Base-by-base conservation (phyloP, 2,329 filamentous ascomycete genomes). In the Cadophora gregata region DNA sequence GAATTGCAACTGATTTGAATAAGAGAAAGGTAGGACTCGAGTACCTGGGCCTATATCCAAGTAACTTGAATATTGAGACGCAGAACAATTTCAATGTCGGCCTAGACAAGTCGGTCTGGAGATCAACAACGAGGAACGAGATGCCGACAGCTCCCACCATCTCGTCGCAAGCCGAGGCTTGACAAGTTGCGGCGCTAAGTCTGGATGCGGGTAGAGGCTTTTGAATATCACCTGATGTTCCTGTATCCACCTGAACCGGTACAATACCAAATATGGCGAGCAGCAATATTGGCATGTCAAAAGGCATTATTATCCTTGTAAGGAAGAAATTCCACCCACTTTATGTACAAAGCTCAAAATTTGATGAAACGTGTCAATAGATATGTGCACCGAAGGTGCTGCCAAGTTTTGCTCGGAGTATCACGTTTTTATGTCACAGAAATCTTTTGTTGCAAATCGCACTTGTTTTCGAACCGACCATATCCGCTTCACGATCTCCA, bases 151-250 rank as follows among this genome's bases (percentile, higher is more conserved):
- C 50, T 25, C 36, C 59, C 27, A 51, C 29, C 27, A 61, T 16
- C n/a, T 65, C 56, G 51, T 10, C 59, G 62, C 24, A 51, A 56
- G 62, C 66, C 66, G 66, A 68, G 66, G 66, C 59, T 62, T 51
- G 53, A 33, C 14, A 27, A 56, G n/a, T 14, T 25, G 38, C n/a
- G 19, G 19, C 38, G 56, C 29, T 42, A 45, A 25, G 16, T 19
- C 38, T 19, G 6, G 19, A 24, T 58, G 36, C 33, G 53, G 31
- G 4, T 25, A 4, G 14, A 19, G 4, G 5, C 33, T n/a, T n/a
- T 6, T 21, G 19, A 8, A 21, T n/a, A 21, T 42, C 55, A 58
- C 33, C 55, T 58, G 55, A 58, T 47, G 19, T 16, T 42, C 19
- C n/a, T n/a, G n/a, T n/a, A n/a, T n/a, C n/a, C n/a, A n/a, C 14